Evolutionary conservation across 2,329 filamentous ascomycete species (phyloP).

Genomic region (Aspergillus caelatus): DNA sequence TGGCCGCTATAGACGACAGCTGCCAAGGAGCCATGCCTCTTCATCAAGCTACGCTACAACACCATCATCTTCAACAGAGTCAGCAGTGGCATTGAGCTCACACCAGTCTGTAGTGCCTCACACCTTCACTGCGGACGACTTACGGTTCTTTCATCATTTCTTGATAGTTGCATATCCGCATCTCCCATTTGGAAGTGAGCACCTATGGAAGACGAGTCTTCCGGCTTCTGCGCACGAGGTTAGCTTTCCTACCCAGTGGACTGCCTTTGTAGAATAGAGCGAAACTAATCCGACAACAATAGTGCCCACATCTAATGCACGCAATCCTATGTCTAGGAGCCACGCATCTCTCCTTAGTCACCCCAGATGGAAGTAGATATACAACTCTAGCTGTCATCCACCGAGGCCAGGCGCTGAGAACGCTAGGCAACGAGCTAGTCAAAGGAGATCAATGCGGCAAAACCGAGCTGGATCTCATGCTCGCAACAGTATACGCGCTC

Average conservation of each 20-base stretch:
- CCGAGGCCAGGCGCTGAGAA: constrained; percentile 65
- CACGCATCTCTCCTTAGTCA: constrained; percentile 58
- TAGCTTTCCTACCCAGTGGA: background rate
- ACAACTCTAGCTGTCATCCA: constrained; percentile 63
- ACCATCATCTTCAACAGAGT: background rate
- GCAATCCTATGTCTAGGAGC: constrained; percentile 69
- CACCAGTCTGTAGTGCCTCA: background rate
- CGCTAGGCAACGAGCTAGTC: constrained; percentile 59
- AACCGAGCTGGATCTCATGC: constrained; percentile 31
- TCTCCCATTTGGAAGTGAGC: constrained; percentile 66
- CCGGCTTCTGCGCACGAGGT: constrained; percentile 63
- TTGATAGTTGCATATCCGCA: constrained; percentile 60
- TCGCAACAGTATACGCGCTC: constrained; percentile 38
- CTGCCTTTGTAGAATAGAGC: background rate
- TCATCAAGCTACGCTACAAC: background rate
- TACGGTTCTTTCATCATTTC: constrained; percentile 59
- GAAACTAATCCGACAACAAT: constrained; percentile 1
- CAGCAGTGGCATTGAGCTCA: constrained; percentile 16
- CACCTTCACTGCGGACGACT: constrained; percentile 47
- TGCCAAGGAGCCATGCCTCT: constrained; percentile 9
- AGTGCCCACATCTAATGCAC: constrained; percentile 68
- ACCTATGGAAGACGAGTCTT: constrained; percentile 68
- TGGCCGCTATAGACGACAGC: background rate
- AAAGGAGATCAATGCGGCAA: constrained; percentile 20
- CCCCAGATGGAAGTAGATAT: constrained; percentile 55